These are phyloP conservation scores for Talaromyces marneffei DNA, from an alignment of 2,329 filamentous ascomycete species.

Conservation along the genomic window DNA sequence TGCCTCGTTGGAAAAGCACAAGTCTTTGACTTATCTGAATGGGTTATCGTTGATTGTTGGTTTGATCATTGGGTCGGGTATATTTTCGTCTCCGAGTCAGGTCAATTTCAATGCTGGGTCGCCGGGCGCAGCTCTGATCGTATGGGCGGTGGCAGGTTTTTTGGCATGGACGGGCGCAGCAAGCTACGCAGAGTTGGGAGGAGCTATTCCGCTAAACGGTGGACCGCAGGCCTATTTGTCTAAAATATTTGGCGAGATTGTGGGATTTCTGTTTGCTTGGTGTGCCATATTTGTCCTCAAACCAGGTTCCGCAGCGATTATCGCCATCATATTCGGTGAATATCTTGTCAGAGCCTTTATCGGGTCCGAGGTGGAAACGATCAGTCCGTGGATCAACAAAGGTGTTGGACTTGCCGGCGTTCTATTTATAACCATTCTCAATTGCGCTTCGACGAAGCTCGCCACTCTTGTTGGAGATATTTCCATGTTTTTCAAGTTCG, in stretches of 20 bases:
- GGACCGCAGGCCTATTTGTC: slow-evolving; percentile 89
- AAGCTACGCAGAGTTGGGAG: slow-evolving; percentile 91
- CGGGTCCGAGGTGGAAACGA: slow-evolving; percentile 74
- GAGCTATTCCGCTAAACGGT: slow-evolving; percentile 91
- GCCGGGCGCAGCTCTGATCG: slow-evolving; percentile 79
- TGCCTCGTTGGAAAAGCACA: slow-evolving; percentile 86
- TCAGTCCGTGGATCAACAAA: slow-evolving; percentile 87
- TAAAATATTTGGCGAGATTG: slow-evolving; percentile 92
- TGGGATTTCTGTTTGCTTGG: slow-evolving; percentile 95
- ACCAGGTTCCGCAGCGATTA: slow-evolving; percentile 87
- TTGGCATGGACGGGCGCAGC: slow-evolving; percentile 94
- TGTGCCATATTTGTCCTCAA: slow-evolving; percentile 90
- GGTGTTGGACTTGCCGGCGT: slow-evolving; percentile 73
- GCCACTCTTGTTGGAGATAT: slow-evolving; percentile 82
- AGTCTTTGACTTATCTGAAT: slow-evolving; percentile 91
- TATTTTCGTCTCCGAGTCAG: slow-evolving; percentile 90
- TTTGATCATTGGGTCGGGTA: slow-evolving; percentile 90
- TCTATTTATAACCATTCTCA: slow-evolving; percentile 70
- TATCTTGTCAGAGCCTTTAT: slow-evolving; percentile 86
- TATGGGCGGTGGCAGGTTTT: slow-evolving; percentile 86
- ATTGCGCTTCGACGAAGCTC: slow-evolving; percentile 83
- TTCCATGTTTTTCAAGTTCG: slow-evolving; percentile 96
- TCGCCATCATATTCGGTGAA: slow-evolving; percentile 96
- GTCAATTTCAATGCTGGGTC: slow-evolving; percentile 90
- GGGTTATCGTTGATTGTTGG: slow-evolving; percentile 86